Percentiles rank a stretch among this genome's conserved stretches.
Evolutionary conservation across 2,329 filamentous ascomycete species (phyloP).

Genomic region (Fusarium sarcochroum): DNA sequence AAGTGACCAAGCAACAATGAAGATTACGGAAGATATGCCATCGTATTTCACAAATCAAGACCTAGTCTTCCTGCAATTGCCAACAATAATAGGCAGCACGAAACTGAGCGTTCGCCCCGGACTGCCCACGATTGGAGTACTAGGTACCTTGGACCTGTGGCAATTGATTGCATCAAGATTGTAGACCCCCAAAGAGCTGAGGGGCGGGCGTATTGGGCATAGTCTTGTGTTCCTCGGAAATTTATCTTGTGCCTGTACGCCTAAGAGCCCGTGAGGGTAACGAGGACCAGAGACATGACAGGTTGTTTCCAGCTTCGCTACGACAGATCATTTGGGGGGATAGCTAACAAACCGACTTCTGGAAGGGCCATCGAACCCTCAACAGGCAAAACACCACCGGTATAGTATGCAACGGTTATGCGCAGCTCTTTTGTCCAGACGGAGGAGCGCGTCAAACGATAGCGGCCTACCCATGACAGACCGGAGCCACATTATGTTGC

Average conservation of each 20-base stretch:
- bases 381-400: slow-evolving; percentile 21
- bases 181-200: slow-evolving; percentile 27
- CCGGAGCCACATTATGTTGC: slow-evolving; percentile 13
- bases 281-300: slow-evolving; percentile 47
- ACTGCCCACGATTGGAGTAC: slow-evolving; percentile 21
- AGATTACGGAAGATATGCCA: neutral
- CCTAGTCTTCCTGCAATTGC: slow-evolving; percentile 12
- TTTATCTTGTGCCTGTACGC: slow-evolving; percentile 58
- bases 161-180: slow-evolving; percentile 12
- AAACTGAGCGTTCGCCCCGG: slow-evolving; percentile 17
- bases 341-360: slow-evolving; percentile 34
- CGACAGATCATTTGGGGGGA: slow-evolving; percentile 7
- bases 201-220: slow-evolving; percentile 40
- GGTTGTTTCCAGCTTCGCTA: slow-evolving; percentile 23
- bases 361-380: slow-evolving; percentile 37
- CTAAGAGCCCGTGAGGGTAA: slow-evolving; percentile 55
- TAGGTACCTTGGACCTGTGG: slow-evolving; percentile 19
- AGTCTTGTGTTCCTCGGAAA: slow-evolving; percentile 56
- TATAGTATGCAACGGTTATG: slow-evolving; percentile 41
- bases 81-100: slow-evolving; percentile 4
- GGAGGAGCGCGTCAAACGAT: slow-evolving; percentile 5
- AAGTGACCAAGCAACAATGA: neutral
- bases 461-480: slow-evolving; percentile 13
- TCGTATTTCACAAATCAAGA: slow-evolving; percentile 2
- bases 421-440: slow-evolving; percentile 34